Evolutionary conservation across 148 eudicot species (phyloP).

Genomic region (Fagopyrum tataricum): DNA sequence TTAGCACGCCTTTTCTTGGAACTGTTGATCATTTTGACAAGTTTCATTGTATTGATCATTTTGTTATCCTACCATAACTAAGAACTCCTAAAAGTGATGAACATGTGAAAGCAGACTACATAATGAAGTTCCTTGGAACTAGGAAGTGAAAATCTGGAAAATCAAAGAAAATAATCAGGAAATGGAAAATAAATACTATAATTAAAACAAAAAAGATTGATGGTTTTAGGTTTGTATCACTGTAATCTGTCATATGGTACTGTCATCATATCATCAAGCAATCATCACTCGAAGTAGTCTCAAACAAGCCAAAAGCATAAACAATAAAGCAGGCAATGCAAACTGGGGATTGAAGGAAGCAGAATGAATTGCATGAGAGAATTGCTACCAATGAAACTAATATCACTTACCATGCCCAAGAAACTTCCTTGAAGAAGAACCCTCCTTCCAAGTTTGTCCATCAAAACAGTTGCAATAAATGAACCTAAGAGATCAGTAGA

Average conservation of each 20-base stretch:
- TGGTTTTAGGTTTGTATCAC: too few relatives aligned
- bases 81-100: neutral
- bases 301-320: neutral
- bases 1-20: neutral
- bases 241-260: neutral
- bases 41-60: too few relatives aligned
- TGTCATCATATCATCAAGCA: neutral
- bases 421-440: slow-evolving; percentile 79
- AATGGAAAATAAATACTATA: too few relatives aligned
- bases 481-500: slow-evolving; percentile 41
- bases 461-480: slow-evolving; percentile 56
- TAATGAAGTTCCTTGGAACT: too few relatives aligned
- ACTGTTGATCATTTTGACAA: too few relatives aligned
- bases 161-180: too few relatives aligned
- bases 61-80: neutral
- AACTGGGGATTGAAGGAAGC: neutral
- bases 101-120: too few relatives aligned
- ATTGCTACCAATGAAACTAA: neutral
- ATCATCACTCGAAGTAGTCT: neutral
- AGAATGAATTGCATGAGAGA: neutral
- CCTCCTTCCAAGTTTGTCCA: slow-evolving; percentile 88
- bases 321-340: neutral
- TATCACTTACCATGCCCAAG: slow-evolving; percentile 60
- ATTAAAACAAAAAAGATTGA: too few relatives aligned
- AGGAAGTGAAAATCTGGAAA: too few relatives aligned